Evolutionary conservation across 495 filamentous ascomycete genomes (phyloP), one percentile per base, ranked within the genome.

Genomic region (Aspergillus panamensis): DNA sequence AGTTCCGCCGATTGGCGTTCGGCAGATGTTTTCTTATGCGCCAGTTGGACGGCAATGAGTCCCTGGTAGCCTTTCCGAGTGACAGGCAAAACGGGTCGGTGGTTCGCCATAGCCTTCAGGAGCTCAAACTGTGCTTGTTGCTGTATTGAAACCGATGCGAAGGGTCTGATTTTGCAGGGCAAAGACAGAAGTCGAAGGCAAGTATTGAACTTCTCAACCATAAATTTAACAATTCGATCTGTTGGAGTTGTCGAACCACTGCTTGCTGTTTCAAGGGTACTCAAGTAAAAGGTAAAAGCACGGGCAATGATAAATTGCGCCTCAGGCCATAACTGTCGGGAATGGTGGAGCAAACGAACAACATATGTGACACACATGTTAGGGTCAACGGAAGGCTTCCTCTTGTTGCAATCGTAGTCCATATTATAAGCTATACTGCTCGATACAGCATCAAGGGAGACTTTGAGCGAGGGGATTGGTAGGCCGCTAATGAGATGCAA

Each of bases 71-170:
- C 88, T 64, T 77, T 75, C 45, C 81, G 74, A 5, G 74, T 82
- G 4, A 90, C 73, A 3, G 78, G 76, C 33, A 89, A 63, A 8
- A 79, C 75, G 1, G 85, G 85, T 40, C 74, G 61, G 45, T 82
- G 75, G 8, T 73, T 59, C 9, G 81, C 77, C 87, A 91, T 90
- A 35, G 76, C 76, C 51, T 75, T 70, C 5, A 90, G 71, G 4
- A 90, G 66, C 35, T 79, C 74, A 55, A 89, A 87, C 54, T 89
- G 84, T 8, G 86, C 84, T 51, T 73, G 77, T 57, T 89, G 79
- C 58, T 84, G 82, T 43, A 78, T 65, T 1, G 67, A 65, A 9
- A 69, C 68, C 10, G 76, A 78, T 13, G 72, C 63, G 48, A 80
- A 84, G 1, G 86, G 84, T 13, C 69, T 62, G 10, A 70, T 43